phyloP scores from a whole-genome alignment of 1,284 basidiomycete genomes.

The Cryptococcus wingfieldii region DNA sequence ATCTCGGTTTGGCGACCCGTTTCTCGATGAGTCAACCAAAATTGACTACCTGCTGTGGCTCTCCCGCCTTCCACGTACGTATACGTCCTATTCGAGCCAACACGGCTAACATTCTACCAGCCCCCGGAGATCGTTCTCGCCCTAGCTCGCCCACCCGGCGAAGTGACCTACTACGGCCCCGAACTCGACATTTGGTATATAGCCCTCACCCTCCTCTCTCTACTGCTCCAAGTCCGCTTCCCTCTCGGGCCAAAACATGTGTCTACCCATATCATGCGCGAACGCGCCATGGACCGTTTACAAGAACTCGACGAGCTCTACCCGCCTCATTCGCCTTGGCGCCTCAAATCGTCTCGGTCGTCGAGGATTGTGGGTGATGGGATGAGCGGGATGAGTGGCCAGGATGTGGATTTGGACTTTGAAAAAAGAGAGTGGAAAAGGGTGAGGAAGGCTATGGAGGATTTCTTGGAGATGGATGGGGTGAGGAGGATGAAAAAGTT shows the following conservation, averaged over 20 bases:
- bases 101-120: slow-evolving; percentile 21
- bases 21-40: slow-evolving; percentile 55
- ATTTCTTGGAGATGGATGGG: slow-evolving; percentile 53
- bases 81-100: not conserved
- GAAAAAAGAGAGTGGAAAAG: slow-evolving; percentile 33
- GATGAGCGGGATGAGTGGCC: not conserved
- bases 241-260: slow-evolving; percentile 55
- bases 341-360: not conserved
- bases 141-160: slow-evolving; percentile 52
- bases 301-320: slow-evolving; percentile 48
- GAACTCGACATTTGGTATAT: slow-evolving; percentile 59
- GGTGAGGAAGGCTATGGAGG: slow-evolving; percentile 48
- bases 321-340: slow-evolving; percentile 34
- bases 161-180: slow-evolving; percentile 53
- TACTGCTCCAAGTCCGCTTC: slow-evolving; percentile 53
- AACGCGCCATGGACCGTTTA: slow-evolving; percentile 50
- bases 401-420: slow-evolving; percentile 17
- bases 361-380: not conserved
- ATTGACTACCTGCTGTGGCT: slow-evolving; percentile 57
- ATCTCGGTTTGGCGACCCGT: slow-evolving; percentile 57
- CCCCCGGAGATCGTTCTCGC: slow-evolving; percentile 56
- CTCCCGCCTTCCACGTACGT: slow-evolving; percentile 51
- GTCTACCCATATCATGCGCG: slow-evolving; percentile 50
- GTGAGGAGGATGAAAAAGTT: slow-evolving; percentile 52
- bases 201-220: slow-evolving; percentile 54